phyloP scores from a whole-genome alignment of 805 yeast genomes.

The Alloascoidea hylecoeti region DNA sequence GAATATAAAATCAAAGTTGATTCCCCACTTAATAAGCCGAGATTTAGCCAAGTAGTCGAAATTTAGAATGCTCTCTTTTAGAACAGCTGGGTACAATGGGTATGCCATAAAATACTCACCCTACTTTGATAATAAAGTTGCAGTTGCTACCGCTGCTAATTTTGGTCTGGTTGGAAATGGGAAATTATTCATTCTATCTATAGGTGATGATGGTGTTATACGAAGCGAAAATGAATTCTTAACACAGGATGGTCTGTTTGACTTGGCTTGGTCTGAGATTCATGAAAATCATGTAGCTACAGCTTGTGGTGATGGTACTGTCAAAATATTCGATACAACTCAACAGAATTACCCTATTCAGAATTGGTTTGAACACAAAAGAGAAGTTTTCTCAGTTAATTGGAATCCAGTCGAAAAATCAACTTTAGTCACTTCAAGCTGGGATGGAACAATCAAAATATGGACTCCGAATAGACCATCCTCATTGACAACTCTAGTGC shows the following conservation, averaged over 20 bases:
- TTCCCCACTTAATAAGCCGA: too few species aligned
- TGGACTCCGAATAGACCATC: conserved; percentile 61
- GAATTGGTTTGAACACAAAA: conserved; percentile 63
- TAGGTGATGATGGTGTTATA: conserved; percentile 53
- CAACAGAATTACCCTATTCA: conserved; percentile 57
- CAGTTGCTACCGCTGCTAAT: conserved; percentile 85
- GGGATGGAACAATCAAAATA: conserved; percentile 84
- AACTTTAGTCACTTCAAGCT: conserved; percentile 63
- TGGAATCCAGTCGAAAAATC: conserved; percentile 64
- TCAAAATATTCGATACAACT: conserved; percentile 68
- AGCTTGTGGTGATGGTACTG: conserved; percentile 84
- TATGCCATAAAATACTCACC: conserved; percentile 86
- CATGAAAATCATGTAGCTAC: conserved; percentile 78
- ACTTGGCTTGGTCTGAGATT: conserved; percentile 77
- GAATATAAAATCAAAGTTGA: too few species aligned
- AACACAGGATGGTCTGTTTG: conserved; percentile 89
- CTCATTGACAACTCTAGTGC: conserved; percentile 36
- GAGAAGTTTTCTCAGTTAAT: conserved; percentile 60
- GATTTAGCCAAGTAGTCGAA: too few species aligned
- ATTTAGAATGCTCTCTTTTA: conserved; percentile 68
- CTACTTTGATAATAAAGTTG: conserved; percentile 76
- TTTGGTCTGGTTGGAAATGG: conserved; percentile 95
- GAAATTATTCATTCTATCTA: conserved; percentile 53
- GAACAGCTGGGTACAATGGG: conserved; percentile 76
- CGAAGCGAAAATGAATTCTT: conserved; percentile 46